Percentiles rank a stretch among this genome's conserved stretches.
Evolutionary conservation across 352 stramenopile genomes (phyloP).

Genomic region (Globisporangium barbulae): DNA sequence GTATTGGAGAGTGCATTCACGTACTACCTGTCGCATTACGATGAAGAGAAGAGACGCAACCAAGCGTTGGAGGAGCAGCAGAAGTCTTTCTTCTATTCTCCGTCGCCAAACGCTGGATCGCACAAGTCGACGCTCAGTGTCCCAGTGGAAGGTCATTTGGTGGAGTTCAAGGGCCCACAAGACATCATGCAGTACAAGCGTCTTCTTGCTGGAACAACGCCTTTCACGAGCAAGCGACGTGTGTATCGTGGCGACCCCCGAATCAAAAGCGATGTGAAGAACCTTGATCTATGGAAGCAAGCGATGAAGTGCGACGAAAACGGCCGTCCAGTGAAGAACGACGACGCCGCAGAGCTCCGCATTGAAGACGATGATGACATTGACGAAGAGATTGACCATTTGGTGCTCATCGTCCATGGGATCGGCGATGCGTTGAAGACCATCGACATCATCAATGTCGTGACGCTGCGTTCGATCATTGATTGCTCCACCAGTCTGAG

Average conservation of each 20-base stretch:
- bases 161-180: constrained; percentile 73
- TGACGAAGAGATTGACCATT: constrained; percentile 75
- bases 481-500: constrained; percentile 72
- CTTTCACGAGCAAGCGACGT: constrained; percentile 76
- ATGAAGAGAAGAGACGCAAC: constrained; percentile 57
- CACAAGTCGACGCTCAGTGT: constrained; percentile 63
- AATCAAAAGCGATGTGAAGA: constrained; percentile 51
- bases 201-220: constrained; percentile 66
- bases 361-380: constrained; percentile 70
- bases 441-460: constrained; percentile 82
- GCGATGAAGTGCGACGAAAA: constrained; percentile 38
- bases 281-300: constrained; percentile 54
- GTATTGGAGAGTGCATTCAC: constrained; percentile 63
- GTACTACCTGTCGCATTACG: constrained; percentile 72
- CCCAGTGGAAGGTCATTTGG: constrained; percentile 72
- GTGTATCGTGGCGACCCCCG: constrained; percentile 77
- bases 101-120: constrained; percentile 14
- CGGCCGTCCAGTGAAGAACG: constrained; percentile 2
- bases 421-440: constrained; percentile 89
- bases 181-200: constrained; percentile 86
- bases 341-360: constrained; percentile 14
- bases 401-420: constrained; percentile 87
- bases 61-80: constrained; percentile 43
- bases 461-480: constrained; percentile 79
- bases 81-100: constrained; percentile 46